Conservation (phyloP, 1,284 basidiomycete species). For the Ceratobasidium sp. region DNA sequence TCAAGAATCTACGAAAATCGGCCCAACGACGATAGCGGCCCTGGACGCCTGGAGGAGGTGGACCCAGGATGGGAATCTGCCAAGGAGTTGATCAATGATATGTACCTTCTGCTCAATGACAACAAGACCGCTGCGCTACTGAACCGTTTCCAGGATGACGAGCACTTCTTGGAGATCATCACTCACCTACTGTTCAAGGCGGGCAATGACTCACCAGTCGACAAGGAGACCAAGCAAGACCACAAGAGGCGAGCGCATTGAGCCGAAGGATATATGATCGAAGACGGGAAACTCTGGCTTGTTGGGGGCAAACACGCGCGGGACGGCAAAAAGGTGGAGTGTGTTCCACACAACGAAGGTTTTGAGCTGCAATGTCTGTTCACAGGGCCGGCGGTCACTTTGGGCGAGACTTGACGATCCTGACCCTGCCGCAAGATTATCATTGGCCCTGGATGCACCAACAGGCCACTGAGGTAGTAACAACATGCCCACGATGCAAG, state of each 20-base stretch:
- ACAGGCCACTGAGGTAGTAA: constrained; percentile 29
- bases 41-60: background rate
- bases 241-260: constrained; percentile 12
- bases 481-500: constrained; percentile 35
- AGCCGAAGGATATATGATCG: constrained; percentile 21
- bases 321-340: constrained; percentile 42
- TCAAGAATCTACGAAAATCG: constrained; percentile 30
- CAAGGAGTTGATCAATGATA: constrained; percentile 26
- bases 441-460: constrained; percentile 33
- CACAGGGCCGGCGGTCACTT: constrained; percentile 33
- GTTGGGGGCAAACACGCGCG: background rate
- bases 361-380: background rate
- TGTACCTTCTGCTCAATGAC: constrained; percentile 12
- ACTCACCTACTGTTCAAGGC: background rate
- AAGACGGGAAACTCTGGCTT: constrained; percentile 37
- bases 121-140: background rate
- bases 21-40: background rate
- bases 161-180: constrained; percentile 37
- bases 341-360: constrained; percentile 45
- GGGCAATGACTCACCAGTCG: background rate
- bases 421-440: background rate
- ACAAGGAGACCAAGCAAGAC: background rate
- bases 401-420: constrained; percentile 6
- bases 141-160: constrained; percentile 36
- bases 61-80: constrained; percentile 12